These are phyloP conservation scores for Geosiphon pyriformis DNA, from an alignment of 192 early-diverging fungal genomes.

Conservation along the genomic window DNA sequence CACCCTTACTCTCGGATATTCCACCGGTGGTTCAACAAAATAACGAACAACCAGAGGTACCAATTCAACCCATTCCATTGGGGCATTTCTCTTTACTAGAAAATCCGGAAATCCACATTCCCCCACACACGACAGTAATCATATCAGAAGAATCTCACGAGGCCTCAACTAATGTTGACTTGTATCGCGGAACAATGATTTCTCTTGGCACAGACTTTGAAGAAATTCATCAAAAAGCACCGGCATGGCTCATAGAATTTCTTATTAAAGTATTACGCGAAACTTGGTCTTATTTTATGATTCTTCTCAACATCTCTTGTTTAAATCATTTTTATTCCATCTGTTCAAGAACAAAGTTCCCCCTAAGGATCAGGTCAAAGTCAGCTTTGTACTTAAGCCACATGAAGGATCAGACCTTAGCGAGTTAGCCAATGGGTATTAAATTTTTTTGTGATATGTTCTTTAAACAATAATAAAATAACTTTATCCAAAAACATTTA, in stretches of 20 bases:
- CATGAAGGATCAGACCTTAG: conserved; percentile 47
- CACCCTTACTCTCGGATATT: no score
- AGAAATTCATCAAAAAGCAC: conserved; percentile 64
- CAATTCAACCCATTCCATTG: conserved; percentile 33
- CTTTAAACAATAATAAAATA: conserved; percentile 9
- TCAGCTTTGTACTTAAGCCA: conserved; percentile 77
- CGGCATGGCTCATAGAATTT: conserved; percentile 82
- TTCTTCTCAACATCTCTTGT: background rate
- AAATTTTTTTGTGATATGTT: background rate
- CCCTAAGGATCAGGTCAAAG: conserved; percentile 70
- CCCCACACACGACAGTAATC: conserved; percentile 59
- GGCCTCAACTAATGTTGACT: conserved; percentile 62
- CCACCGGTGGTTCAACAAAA: background rate
- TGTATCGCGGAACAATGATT: conserved; percentile 64
- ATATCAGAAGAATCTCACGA: conserved; percentile 74
- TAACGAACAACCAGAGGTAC: background rate
- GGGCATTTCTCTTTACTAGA: conserved; percentile 45
- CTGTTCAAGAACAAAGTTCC: conserved; percentile 55
- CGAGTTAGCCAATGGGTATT: conserved; percentile 52
- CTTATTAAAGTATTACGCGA: conserved; percentile 47
- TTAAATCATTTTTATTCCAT: background rate
- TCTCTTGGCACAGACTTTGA: conserved; percentile 41
- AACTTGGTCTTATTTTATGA: background rate
- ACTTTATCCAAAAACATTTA: conserved; percentile 26
- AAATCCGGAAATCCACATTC: conserved; percentile 58